Evolutionary conservation across 2,329 filamentous ascomycete genomes (phyloP).

Genomic region (Mollisia scopiformis): DNA sequence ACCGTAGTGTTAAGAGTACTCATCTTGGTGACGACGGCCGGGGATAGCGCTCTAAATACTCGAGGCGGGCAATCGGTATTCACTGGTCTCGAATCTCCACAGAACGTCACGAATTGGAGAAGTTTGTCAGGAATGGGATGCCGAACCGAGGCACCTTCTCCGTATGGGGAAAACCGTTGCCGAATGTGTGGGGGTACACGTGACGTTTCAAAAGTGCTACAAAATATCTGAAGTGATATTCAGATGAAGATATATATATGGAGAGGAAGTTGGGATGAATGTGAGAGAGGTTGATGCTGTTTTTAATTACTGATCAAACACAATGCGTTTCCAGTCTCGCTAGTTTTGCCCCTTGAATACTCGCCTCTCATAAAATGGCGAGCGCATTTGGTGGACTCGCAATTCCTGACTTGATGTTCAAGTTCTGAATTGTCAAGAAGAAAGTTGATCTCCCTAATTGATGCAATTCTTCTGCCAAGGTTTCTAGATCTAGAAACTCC

Average conservation of each 20-base stretch:
- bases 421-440: conserved; percentile 8
- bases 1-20: conserved; percentile 22
- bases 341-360: neutral
- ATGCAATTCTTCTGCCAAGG: conserved; percentile 6
- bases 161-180: neutral
- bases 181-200: neutral
- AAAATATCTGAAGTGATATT: neutral
- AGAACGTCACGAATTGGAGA: neutral
- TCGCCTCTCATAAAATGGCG: neutral
- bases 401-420: conserved; percentile 11
- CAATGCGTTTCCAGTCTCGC: neutral
- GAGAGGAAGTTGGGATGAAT: neutral
- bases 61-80: neutral
- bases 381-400: conserved; percentile 2
- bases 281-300: neutral
- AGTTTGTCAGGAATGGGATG: neutral
- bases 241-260: neutral
- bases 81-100: neutral
- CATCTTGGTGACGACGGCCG: neutral
- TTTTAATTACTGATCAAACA: neutral
- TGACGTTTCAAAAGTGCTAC: neutral
- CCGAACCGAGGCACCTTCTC: neutral
- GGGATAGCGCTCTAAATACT: neutral
- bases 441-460: conserved; percentile 1
- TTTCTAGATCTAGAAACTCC: conserved; percentile 5